A percentile compares a stretch with the other conserved stretches of the same genome.
Evolutionary conservation across 257 asterid genomes (phyloP).

Genomic region (Jasminum sambac): DNA sequence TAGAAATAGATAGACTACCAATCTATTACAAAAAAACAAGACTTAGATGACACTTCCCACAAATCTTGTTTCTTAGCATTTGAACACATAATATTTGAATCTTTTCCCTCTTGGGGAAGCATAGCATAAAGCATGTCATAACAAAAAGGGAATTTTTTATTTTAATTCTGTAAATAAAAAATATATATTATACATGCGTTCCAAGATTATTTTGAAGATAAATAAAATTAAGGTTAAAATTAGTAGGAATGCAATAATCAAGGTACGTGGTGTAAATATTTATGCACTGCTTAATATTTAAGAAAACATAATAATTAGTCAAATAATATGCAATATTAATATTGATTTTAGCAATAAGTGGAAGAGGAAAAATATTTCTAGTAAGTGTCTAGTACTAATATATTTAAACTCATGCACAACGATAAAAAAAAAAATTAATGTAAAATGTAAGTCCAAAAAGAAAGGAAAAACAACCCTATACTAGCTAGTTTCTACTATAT

Average conservation of each 20-base stretch:
- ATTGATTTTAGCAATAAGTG: not conserved
- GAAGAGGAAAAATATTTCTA: not conserved
- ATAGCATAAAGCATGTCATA: slow-evolving; percentile 1
- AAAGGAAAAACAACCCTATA: no score
- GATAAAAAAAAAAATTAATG: no score
- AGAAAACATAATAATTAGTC: not conserved
- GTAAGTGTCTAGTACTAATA: not conserved
- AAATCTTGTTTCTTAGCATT: not conserved
- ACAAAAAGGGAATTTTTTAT: not conserved
- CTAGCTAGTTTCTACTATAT: no score
- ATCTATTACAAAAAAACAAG: not conserved
- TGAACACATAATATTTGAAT: not conserved
- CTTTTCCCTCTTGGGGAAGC: not conserved
- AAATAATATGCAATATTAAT: no score
- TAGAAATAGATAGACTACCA: not conserved
- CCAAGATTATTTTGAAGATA: no score
- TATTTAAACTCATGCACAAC: not conserved
- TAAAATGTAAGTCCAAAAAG: no score
- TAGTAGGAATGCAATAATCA: not conserved
- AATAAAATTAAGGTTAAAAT: no score
- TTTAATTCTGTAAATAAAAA: not conserved
- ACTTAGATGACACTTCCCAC: not conserved
- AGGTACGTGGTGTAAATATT: not conserved
- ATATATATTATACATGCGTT: no score
- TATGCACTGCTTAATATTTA: no score